These are phyloP conservation scores for Lodderomyces beijingensis DNA, from an alignment of 1,139 yeast species.

Conservation along the genomic window DNA sequence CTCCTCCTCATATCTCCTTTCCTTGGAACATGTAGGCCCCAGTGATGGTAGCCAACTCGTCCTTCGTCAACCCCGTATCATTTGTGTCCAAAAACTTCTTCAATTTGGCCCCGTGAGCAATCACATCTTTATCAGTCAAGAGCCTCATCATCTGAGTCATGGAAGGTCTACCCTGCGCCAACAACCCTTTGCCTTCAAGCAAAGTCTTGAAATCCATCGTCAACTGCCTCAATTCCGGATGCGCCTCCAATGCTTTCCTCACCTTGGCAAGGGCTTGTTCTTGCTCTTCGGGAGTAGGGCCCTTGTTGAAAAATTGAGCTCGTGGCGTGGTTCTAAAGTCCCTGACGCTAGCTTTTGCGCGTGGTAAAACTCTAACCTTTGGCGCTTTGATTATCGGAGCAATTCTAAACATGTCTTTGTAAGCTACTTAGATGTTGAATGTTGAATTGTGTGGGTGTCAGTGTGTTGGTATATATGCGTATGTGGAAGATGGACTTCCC, in stretches of 20 bases:
- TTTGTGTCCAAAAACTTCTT: constrained; percentile 30
- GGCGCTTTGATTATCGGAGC: not conserved
- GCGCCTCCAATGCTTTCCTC: constrained; percentile 18
- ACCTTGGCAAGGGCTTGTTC: constrained; percentile 17
- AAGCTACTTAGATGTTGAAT: too few species aligned
- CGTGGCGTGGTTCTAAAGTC: not conserved
- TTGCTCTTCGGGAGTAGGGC: constrained; percentile 8
- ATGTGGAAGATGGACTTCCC: too few species aligned
- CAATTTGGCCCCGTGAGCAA: constrained; percentile 25
- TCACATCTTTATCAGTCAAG: constrained; percentile 36
- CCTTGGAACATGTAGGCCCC: constrained; percentile 11
- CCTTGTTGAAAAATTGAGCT: constrained; percentile 7
- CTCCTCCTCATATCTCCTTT: constrained; percentile 8
- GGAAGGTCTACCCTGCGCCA: constrained; percentile 28
- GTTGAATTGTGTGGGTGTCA: too few species aligned
- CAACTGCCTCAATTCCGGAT: constrained; percentile 27
- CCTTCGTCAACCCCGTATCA: constrained; percentile 28
- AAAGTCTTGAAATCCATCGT: constrained; percentile 30
- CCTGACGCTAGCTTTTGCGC: not conserved
- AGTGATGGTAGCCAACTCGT: constrained; percentile 29
- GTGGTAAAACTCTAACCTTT: not conserved
- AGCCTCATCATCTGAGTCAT: constrained; percentile 36
- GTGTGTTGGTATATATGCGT: too few species aligned
- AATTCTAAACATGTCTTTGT: not conserved
- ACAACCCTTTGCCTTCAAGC: constrained; percentile 31